These are phyloP conservation scores for Ilyonectria robusta DNA, from an alignment of 2,329 filamentous ascomycete genomes.

Conservation along the genomic window DNA sequence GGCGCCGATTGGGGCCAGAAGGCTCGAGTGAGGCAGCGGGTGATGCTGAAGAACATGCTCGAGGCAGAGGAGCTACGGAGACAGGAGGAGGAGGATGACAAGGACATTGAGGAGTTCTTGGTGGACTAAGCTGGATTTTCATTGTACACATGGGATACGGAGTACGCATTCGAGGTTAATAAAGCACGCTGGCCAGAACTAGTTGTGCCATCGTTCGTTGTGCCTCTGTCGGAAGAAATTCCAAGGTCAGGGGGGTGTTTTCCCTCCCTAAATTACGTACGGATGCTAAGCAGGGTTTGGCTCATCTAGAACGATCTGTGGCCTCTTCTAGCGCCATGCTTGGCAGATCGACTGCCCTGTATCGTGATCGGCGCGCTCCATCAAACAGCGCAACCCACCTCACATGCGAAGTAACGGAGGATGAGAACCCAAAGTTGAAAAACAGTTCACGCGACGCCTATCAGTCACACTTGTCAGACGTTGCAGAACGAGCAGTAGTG, in stretches of 20 bases:
- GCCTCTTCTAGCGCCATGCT: not conserved
- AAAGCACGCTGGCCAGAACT: constrained; percentile 2
- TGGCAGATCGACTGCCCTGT: not conserved
- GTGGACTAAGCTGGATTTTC: constrained; percentile 59
- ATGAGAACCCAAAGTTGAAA: not conserved
- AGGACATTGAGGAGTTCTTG: constrained; percentile 82
- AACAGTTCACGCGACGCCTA: not conserved
- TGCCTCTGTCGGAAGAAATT: not conserved
- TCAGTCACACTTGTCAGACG: constrained; percentile 4
- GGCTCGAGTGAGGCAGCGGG: constrained; percentile 77
- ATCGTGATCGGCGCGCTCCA: not conserved
- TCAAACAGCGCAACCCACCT: not conserved
- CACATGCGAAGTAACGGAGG: not conserved
- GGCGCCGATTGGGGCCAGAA: constrained; percentile 78
- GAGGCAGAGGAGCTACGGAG: constrained; percentile 74
- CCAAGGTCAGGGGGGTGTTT: not conserved
- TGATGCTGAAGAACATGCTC: constrained; percentile 75
- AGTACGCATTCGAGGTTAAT: constrained; percentile 26
- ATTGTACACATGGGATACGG: constrained; percentile 6
- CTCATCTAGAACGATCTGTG: not conserved
- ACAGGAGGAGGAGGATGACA: constrained; percentile 77
- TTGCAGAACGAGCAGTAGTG: constrained; percentile 3
- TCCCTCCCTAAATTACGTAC: not conserved
- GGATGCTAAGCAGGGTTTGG: not conserved
- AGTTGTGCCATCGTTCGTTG: not conserved